Conservation (phyloP, 108 stramenopile species). For the Nitzschia palea region DNA sequence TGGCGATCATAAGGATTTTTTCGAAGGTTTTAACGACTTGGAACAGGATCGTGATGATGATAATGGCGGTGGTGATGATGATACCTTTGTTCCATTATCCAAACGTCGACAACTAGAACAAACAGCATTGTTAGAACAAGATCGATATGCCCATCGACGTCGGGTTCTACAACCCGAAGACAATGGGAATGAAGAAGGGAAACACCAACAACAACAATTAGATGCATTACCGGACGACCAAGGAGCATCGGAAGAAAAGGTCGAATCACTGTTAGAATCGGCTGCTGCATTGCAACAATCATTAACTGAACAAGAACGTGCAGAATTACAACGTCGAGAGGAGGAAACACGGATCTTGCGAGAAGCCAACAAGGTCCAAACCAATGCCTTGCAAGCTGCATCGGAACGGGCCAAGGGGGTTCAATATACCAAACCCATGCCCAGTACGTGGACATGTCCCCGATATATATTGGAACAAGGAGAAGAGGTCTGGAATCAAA, state of each 20-base stretch:
- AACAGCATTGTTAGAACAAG: conserved; percentile 9
- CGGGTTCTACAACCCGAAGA: conserved; percentile 1
- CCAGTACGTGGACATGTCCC: conserved; percentile 91
- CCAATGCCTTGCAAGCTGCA: conserved; percentile 94
- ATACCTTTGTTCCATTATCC: conserved; percentile 17
- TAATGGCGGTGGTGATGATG: conserved; percentile 11
- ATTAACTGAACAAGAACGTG: conserved; percentile 60
- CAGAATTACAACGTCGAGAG: conserved; percentile 49
- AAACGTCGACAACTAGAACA: conserved; percentile 23
- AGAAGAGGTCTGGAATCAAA: conserved; percentile 66
- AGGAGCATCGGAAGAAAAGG: conserved; percentile 25
- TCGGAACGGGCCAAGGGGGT: conserved; percentile 90
- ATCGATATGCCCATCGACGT: conserved; percentile 23
- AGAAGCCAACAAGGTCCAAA: conserved; percentile 94
- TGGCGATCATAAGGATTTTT: conserved; percentile 9
- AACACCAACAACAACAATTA: neutral
- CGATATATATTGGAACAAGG: conserved; percentile 67
- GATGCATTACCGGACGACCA: conserved; percentile 29
- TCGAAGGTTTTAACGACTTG: neutral
- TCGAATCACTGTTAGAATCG: conserved; percentile 77
- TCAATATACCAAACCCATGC: conserved; percentile 76
- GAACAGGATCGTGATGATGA: neutral
- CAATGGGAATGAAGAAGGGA: neutral
- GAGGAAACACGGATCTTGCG: conserved; percentile 92
- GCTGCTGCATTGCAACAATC: conserved; percentile 76